Evolutionary conservation across 441 rosid genomes (phyloP).

Genomic region (Populus trichocarpa): DNA sequence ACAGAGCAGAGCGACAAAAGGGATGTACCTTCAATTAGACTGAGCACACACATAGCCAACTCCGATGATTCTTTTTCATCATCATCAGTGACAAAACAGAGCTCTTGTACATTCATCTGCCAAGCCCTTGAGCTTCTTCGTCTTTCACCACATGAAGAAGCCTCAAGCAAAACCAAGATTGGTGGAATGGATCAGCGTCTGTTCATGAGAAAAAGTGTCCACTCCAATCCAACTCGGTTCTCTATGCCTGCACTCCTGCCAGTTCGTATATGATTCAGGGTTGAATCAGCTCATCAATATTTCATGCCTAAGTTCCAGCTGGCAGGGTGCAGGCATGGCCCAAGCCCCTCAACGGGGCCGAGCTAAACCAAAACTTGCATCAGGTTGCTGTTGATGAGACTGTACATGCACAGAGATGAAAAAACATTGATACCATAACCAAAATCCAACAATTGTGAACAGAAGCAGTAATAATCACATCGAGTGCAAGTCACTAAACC

Average conservation of each 20-base stretch:
- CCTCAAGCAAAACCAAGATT: conserved; percentile 38
- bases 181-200: conserved; percentile 22
- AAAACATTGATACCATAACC: neutral
- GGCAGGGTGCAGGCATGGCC: conserved; percentile 92
- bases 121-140: conserved; percentile 33
- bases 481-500: neutral
- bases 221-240: conserved; percentile 41
- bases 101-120: conserved; percentile 25
- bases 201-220: conserved; percentile 6
- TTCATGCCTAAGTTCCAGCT: conserved; percentile 31
- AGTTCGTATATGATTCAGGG: conserved; percentile 15
- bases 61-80: conserved; percentile 26
- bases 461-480: no score
- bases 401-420: conserved; percentile 18
- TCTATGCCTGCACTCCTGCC: conserved; percentile 69
- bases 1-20: neutral
- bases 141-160: conserved; percentile 29
- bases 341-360: conserved; percentile 95
- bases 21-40: neutral
- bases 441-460: neutral
- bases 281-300: conserved; percentile 20
- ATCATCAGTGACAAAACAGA: conserved; percentile 22
- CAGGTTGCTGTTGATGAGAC: conserved; percentile 71
- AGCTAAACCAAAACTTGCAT: conserved; percentile 78
- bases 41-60: conserved; percentile 1